These are phyloP conservation scores for Dactylellina leptospora DNA, from an alignment of 2,329 filamentous ascomycete genomes.

Conservation along the genomic window DNA sequence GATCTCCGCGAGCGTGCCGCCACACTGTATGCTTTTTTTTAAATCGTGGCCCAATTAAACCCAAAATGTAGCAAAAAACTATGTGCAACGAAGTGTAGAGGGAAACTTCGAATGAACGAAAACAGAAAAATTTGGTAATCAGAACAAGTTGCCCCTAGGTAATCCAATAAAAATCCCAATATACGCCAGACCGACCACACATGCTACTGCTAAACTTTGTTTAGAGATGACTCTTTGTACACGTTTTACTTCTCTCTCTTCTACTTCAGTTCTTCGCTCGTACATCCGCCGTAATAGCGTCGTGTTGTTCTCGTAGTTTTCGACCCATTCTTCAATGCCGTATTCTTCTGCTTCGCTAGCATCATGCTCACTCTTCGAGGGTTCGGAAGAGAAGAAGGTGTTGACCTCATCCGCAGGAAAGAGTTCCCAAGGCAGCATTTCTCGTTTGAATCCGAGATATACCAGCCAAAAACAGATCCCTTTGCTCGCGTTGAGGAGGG, in stretches of 20 bases:
- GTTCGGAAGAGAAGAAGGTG: conserved; percentile 29
- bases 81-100: conserved; percentile 15
- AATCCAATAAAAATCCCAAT: conserved; percentile 51
- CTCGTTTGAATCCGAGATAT: conserved; percentile 46
- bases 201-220: conserved; percentile 48
- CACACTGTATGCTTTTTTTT: conserved; percentile 45
- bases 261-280: conserved; percentile 44
- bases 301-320: conserved; percentile 51
- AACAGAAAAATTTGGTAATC: conserved; percentile 11
- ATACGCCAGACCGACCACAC: conserved; percentile 49
- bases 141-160: conserved; percentile 47
- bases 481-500: conserved; percentile 44
- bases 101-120: no score
- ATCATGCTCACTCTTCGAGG: conserved; percentile 32
- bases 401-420: conserved; percentile 49
- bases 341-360: conserved; percentile 45
- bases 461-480: conserved; percentile 50
- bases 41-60: conserved; percentile 44
- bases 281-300: conserved; percentile 43
- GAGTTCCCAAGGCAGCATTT: conserved; percentile 49
- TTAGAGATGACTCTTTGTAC: conserved; percentile 53
- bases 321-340: conserved; percentile 50
- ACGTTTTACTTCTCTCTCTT: conserved; percentile 52
- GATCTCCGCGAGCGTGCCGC: conserved; percentile 16
- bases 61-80: conserved; percentile 11